Base-by-base conservation (phyloP, 768 basidiomycete genomes). In the Aureoboletus auriporus region DNA sequence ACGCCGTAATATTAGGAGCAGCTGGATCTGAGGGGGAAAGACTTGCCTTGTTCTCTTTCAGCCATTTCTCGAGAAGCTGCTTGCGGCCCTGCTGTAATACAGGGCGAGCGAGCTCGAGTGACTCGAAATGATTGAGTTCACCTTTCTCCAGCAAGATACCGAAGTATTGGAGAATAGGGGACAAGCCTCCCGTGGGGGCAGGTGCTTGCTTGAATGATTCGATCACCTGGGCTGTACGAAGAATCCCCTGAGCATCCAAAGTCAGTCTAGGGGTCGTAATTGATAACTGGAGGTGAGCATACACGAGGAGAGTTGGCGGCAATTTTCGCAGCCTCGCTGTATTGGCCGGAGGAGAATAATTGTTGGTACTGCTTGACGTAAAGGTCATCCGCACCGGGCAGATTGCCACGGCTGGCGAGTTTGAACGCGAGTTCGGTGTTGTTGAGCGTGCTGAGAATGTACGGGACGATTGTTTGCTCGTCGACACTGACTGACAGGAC, bases 61-160 rank as follows among this genome's bases (percentile, higher is more conserved):
- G 72, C 96, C 96, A 99, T 62, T 98, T 98, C 75, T 99, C 96
- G 13, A 99, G 75, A 39, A 98, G 74, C 61, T 97, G 92, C 71
- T 99, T 98, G 67, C 93, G 83, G 31, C 93, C 93, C 71, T 99
- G 96, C 56, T 90, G 86, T 39, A 99, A 73, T 8, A 99, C 96
- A 14, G 96, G 96, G 40, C 93, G 83, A 1, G 96, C 96, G 39
- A 99, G 80, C 67, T 99, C 96, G 29, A 99, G 69, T 12, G 92
- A 94, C 67, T 99, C 96, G 8, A 87, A 80, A 65, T 95, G 93
- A 69, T 99, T 99, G 50, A 99, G 80, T 71, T 96, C 93, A 23
- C 96, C 96, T 70, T 94, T 96, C 76, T 98, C 96, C 38, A 99
- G 77, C n/a, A 99, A 72, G 53, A 97, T 95, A 50, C 96, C 96